A percentile compares a stretch with the other conserved stretches of the same genome.
phyloP scores from a whole-genome alignment of 257 asterid species.

The Solanum sitiens region DNA sequence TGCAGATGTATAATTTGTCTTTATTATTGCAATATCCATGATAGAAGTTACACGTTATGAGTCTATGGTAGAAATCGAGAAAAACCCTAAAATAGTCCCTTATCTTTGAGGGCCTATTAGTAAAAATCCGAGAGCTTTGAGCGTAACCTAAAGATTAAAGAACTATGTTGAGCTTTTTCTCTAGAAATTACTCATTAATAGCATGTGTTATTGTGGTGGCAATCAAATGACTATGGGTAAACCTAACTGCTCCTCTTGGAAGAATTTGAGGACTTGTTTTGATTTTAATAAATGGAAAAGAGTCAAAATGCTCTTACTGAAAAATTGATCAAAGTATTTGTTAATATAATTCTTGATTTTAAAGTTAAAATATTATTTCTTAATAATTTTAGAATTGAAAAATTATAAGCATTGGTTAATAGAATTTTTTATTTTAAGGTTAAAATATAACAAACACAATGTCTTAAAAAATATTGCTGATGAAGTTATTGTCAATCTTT shows the following conservation, averaged over 20 bases:
- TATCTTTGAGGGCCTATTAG: not conserved
- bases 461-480: not conserved
- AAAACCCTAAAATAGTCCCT: not conserved
- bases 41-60: not conserved
- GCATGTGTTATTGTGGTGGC: not conserved
- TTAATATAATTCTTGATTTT: not conserved
- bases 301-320: not conserved
- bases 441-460: not conserved
- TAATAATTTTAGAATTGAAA: not conserved
- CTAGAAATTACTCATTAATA: not conserved
- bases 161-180: too few species aligned
- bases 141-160: not conserved
- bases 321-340: too few species aligned
- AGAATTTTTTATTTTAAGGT: not conserved
- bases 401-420: not conserved
- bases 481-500: too few species aligned
- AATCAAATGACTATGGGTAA: not conserved
- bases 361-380: not conserved
- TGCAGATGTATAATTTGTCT: not conserved
- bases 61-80: not conserved
- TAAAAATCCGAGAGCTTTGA: not conserved
- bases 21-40: not conserved
- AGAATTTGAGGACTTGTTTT: not conserved
- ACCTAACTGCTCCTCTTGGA: not conserved
- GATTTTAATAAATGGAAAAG: not conserved